Conservation (phyloP, 2,329 filamentous ascomycete genomes). For the Trematosphaeria pertusa region DNA sequence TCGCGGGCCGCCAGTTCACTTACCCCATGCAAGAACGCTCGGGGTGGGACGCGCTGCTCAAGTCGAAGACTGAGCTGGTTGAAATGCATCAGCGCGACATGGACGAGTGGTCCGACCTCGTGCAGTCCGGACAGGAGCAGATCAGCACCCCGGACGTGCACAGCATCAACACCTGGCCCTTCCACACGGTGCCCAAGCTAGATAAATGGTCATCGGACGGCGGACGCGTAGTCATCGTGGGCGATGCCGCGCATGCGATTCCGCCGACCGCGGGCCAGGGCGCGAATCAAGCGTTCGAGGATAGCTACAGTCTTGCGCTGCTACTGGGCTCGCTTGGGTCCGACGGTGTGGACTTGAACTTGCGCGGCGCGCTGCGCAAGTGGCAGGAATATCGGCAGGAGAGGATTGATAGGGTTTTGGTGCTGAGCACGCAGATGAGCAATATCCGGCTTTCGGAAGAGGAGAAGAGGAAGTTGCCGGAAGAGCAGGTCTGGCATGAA, state of each 20-base stretch:
- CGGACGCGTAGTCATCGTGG: constrained; percentile 57
- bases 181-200: constrained; percentile 35
- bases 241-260: constrained; percentile 69
- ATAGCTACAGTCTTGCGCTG: constrained; percentile 44
- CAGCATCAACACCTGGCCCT: constrained; percentile 26
- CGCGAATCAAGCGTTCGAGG: constrained; percentile 65
- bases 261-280: constrained; percentile 68
- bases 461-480: constrained; percentile 9
- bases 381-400: constrained; percentile 10
- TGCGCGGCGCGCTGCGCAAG: background rate
- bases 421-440: constrained; percentile 10
- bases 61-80: constrained; percentile 33
- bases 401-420: constrained; percentile 10
- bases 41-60: constrained; percentile 42
- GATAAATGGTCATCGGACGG: constrained; percentile 52
- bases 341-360: background rate
- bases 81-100: constrained; percentile 12
- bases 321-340: background rate
- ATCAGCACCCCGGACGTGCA: background rate
- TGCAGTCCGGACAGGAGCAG: constrained; percentile 14
- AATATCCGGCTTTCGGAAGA: constrained; percentile 6
- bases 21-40: constrained; percentile 39
- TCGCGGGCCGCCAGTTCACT: constrained; percentile 47
- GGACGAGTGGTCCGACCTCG: constrained; percentile 21
- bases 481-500: constrained; percentile 11